A percentile compares a stretch with the other conserved stretches of the same genome.
Conservation (phyloP, 306 rosid species). For the Acacia confusa region DNA sequence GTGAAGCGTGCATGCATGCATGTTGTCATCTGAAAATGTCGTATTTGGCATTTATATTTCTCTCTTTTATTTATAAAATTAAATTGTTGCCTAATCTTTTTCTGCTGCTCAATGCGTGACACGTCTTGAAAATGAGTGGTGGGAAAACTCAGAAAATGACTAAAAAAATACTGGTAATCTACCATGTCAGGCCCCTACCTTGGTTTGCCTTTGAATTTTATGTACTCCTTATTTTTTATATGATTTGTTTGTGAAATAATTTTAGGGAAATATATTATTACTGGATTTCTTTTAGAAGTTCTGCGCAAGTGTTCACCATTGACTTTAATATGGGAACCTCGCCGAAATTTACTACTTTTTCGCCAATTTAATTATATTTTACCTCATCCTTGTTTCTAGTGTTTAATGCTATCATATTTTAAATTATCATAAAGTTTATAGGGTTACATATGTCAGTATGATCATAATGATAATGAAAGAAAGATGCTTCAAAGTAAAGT, state of each 20-base stretch:
- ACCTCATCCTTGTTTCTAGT: slow-evolving; percentile 19
- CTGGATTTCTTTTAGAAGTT: slow-evolving; percentile 24
- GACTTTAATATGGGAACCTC: slow-evolving; percentile 31
- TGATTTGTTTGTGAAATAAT: background rate
- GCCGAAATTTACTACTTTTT: slow-evolving; percentile 33
- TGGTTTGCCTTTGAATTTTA: slow-evolving; percentile 24
- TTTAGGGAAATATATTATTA: background rate
- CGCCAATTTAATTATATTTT: slow-evolving; percentile 27
- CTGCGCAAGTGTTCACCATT: slow-evolving; percentile 5
- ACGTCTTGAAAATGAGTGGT: background rate
- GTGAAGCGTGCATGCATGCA: background rate
- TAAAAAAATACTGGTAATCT: background rate
- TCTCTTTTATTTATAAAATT: background rate
- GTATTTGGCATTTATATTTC: background rate
- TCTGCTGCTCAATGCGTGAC: background rate
- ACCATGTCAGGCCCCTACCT: background rate
- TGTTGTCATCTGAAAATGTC: background rate
- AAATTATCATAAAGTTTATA: slow-evolving; percentile 22
- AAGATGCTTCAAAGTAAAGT: background rate
- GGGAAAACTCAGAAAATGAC: background rate
- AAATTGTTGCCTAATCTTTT: background rate
- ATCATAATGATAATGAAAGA: background rate
- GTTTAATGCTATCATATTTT: slow-evolving; percentile 21
- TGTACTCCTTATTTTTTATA: background rate
- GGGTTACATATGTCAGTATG: background rate